Base-by-base conservation (phyloP, 768 basidiomycete genomes). In the Mycena vulgaris region DNA sequence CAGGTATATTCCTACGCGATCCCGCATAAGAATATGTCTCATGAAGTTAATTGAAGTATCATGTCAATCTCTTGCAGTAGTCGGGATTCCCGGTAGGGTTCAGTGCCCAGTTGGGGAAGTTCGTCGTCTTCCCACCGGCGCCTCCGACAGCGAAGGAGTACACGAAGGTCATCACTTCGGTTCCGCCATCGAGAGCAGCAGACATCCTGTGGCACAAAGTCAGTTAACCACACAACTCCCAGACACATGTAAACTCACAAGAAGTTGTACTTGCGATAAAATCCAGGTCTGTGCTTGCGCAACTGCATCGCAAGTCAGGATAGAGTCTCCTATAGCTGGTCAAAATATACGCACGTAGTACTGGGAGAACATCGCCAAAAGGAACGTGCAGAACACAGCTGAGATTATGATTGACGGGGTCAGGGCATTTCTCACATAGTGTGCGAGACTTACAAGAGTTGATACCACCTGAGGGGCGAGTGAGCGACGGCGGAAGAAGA, bases 261-360 rank as follows among this genome's bases (percentile, higher is more conserved):
- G 82, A 86, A 88, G 77, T 87, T 88, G 77, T 87, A 87, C 74
- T 86, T 87, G 68, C 83, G 78, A 82, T 84, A 88, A 82, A 84
- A 88, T 21, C 80, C 75, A 21, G 86, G 81, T 31, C 83, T 82
- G 67, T 85, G 83, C 45, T 74, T 76, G 45, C 87, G 78, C 14
- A 85, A 76, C 70, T 72, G 47, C 13, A 4, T 9, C 14, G 25
- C 30, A 21, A 13, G 51, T 52, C 8, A 59, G 33, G 28, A 49
- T 9, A 45, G 17, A 7, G 31, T 25, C 4, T 16, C 28, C 5
- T n/a, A 10, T 10, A 17, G 4, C 7, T n/a, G 39, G n/a, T 8
- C 17, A 28, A 16, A 33, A 39, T n/a, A 1, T 3, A 64, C 68
- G 37, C 16, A 72, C 70, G 58, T 83, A 88, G 75, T 81, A 86